Evolutionary conservation across 2,329 filamentous ascomycete genomes (phyloP), one percentile per base, ranked within the genome.

Genomic region (Rutstroemia sp.): DNA sequence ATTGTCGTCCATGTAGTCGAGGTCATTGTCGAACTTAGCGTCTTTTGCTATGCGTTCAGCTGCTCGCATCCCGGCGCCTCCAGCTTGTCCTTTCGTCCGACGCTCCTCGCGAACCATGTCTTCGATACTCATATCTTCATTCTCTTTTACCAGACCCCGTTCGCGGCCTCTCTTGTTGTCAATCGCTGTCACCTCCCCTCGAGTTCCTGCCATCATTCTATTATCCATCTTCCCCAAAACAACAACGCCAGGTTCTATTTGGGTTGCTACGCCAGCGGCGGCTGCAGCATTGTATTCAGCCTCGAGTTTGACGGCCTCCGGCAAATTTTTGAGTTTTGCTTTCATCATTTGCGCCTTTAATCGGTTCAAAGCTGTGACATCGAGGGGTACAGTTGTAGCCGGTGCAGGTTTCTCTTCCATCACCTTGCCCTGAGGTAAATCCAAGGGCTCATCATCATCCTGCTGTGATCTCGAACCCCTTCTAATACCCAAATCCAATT

Each of bases 1-100:
- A 68, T 99, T 97, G 65, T 97, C 94, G 69, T 99, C 92, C 79
- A 97, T 88, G 73, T 99, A 99, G 54, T 99, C 92, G 25, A 99
- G 82, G 70, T 95, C 88, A 67, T 95, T 84, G 74, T 90, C 86
- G 69, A 95, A 99, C 68, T 92, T 95, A 49, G 74, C 82, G 71
- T 99, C 94, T 69, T 95, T 95, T 54, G 92, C 89, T 64, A 99
- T 99, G 58, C 92, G 84, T 70, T 97, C 92, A 2, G 94, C 94
- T 34, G 96, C 81, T 4, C 88, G 83, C 64, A 85, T 77, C 1
- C 88, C 89, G 68, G 96, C 92, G 53, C 90, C 90, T 44, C 88
- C 89, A 4, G 77, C 76, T 66, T 89, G 84, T 16, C 86, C 86
- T 57, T 84, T 86, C 4, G 89, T 96, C 54, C 92, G 86, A 38